Evolutionary conservation across 805 yeast genomes (phyloP), one percentile per base, ranked within the genome.

Genomic region (Metschnikowia henanensis): DNA sequence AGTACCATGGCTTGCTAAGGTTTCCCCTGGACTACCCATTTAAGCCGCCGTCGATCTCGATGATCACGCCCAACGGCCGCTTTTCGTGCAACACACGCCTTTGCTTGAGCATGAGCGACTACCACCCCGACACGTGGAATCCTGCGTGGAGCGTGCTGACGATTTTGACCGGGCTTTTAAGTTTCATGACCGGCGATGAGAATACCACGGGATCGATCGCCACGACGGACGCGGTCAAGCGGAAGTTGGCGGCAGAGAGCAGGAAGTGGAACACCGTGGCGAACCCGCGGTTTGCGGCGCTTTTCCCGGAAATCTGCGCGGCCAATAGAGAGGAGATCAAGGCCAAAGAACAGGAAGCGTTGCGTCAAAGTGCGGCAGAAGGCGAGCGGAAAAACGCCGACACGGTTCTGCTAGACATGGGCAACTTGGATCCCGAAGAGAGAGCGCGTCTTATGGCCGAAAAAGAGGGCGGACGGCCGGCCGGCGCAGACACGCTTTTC

Each of bases 91-190:
- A 87, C 61, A 82, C 89, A 3, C 71, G 96, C 37, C 73, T 91
- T 21, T 91, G 98, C 66, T 70, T 91, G 37, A 82, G 91, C n/a
- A 90, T 91, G 84, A 84, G 95, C 57, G 97, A 91, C 66, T 91
- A 81, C 63, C 98, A 91, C 56, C 97, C 96, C 3, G 94, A 90
- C 62, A 71, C 85, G 1, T 91, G 98, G 98, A 90, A 91, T 62
- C 97, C 98, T 1, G 89, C 95, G 6, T 91, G 97, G 97, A 81
- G 90, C 35, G 97, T 91, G 20, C 73, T 88, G 26, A 90, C 97
- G 0, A 91, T 91, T 17, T 72, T 91, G 54, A 87, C 83, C 9
- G 98, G 97, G 0, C 69, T 91, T 29, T 70, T 91, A 52, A 87
- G 96, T 60, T 91, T 91, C 58, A 91, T 91, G 98, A 88, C 95